Evolutionary conservation across 2,329 filamentous ascomycete genomes (phyloP), one percentile per base, ranked within the genome.

Genomic region (Aspergillus novoparasiticus): DNA sequence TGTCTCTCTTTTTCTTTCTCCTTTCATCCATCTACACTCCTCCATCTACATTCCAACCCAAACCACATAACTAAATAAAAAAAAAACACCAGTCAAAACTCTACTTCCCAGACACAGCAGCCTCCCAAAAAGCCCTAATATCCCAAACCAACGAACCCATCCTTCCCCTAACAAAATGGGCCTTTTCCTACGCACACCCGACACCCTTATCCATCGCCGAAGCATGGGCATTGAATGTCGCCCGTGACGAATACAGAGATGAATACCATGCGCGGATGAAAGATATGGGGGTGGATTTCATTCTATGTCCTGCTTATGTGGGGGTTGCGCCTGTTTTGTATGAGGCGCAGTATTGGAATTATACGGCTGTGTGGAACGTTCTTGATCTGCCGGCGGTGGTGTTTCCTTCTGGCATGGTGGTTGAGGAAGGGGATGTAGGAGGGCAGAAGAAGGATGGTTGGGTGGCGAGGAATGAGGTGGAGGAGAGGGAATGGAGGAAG

Each of bases 51-150:
- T 3, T 28, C 5, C 5, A 28, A 28, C 26, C 26, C 26, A 32
- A 32, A 32, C 9, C 30, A 11, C 30, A 34, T 8, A 12, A 34
- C 32, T 34, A 9, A 19, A 32, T n/a, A 16, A 71, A 3, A 68
- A 70, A 0, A 67, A 75, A 73, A 48, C 46, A 0, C 73, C 68
- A 67, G 78, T 82, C 66, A 65, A 74, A 55, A 65, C 77, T 82
- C 14, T 85, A 85, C 73, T 85, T 80, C 71, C 83, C 83, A 0
- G 82, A 83, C 30, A 80, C 79, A 16, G 81, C 75, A 3, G 65
- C 63, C 46, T 60, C 65, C 36, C 66, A 76, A 57, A 74, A 73
- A 58, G 71, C 69, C 2, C 68, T 74, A 21, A 72, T 85, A 34
- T 65, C 66, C 0, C 66, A 72, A 11, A 73, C 78, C 0, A 79